Base-by-base conservation (phyloP, 768 basidiomycete genomes). In the Rhodotorula taiwanensis region DNA sequence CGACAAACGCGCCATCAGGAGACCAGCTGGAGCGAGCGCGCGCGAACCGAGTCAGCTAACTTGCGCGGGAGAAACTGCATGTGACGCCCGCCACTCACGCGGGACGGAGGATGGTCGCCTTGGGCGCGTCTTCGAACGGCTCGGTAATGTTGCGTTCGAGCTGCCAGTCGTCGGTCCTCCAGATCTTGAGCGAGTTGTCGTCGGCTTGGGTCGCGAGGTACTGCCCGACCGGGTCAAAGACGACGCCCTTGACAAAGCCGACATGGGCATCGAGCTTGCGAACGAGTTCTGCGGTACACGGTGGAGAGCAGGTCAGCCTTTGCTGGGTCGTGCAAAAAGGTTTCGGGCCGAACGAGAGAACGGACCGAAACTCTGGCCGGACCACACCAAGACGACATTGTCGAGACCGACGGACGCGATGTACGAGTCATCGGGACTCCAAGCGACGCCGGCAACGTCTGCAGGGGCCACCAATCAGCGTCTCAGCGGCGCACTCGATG, bases 141-240 rank as follows among this genome's bases (percentile, higher is more conserved):
- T 93, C 89, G 28, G 80, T 83, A 45, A 98, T 84, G 72, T 86
- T 87, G 5, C 86, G 84, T 66, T 91, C 88, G 5, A 93, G 76
- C 9, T 79, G 78, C 95, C 95, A 99, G 70, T 94, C 90, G 13
- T 83, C 85, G 0, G 94, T 94, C 69, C 86, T 82, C 95, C 95
- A 99, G 42, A 99, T 88, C 74, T 94, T 95, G 66, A 98, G 90
- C 8, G 90, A 86, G 74, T 88, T 84, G 76, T 99, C 95, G 76
- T 97, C 94, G 30, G 92, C 93, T 77, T 94, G 84, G 45, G 94
- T 97, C n/a, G 95, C 94, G 65, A 99, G 83, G 74, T 86, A 97
- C 76, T 97, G 88, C 50, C 95, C 95, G 5, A 93, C 94, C 6
- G 95, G 95, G 77, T 99, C 95, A 85, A 94, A 99, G 73, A 90